Conservation (phyloP, 148 eudicot species). For the Gaultheria prostrata region DNA sequence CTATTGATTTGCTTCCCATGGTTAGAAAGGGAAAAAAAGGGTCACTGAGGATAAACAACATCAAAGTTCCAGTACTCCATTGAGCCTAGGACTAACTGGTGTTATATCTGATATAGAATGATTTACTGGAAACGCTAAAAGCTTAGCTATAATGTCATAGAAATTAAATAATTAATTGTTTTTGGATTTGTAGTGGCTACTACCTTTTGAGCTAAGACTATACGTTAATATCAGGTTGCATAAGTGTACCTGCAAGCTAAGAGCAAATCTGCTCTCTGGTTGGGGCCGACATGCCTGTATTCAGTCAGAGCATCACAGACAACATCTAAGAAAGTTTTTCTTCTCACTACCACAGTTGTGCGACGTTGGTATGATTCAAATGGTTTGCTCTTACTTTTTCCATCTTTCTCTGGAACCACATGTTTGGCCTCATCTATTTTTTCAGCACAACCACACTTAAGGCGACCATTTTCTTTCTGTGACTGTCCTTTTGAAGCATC, state of each 20-base stretch:
- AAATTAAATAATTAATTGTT: neutral
- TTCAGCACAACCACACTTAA: constrained; percentile 22
- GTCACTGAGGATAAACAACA: neutral
- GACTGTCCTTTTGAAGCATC: constrained; percentile 26
- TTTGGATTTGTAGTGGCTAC: neutral
- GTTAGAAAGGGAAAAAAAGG: neutral
- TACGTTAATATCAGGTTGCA: neutral
- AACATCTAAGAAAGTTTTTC: constrained; percentile 71
- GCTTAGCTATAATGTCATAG: neutral
- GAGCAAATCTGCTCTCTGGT: constrained; percentile 85
- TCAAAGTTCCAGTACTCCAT: neutral
- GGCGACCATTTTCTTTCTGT: constrained; percentile 26
- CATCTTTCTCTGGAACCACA: constrained; percentile 35
- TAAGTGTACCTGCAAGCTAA: constrained; percentile 89
- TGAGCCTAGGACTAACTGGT: neutral
- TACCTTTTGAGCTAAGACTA: neutral
- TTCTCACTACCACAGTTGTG: constrained; percentile 65
- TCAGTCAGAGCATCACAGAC: constrained; percentile 81
- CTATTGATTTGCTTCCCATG: neutral
- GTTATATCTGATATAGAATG: neutral
- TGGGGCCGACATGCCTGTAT: constrained; percentile 85
- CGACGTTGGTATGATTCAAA: constrained; percentile 81
- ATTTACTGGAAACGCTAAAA: neutral
- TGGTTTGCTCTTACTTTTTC: constrained; percentile 43
- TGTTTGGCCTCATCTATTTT: constrained; percentile 28